These are phyloP conservation scores for Penicillium salamii DNA, from an alignment of 495 filamentous ascomycete species.

Conservation along the genomic window DNA sequence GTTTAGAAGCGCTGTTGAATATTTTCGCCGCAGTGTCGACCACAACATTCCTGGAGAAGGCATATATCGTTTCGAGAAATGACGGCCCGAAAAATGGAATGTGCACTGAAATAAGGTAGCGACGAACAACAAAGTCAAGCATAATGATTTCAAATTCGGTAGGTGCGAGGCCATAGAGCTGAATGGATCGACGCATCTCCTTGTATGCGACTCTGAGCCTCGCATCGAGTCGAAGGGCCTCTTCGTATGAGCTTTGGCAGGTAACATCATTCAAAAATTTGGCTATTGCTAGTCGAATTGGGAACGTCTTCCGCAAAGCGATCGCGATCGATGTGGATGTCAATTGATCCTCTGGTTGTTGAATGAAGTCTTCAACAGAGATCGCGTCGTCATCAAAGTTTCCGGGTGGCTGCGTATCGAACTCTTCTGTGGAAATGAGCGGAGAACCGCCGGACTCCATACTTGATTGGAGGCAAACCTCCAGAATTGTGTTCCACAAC, in stretches of 20 bases:
- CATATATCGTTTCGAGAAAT: slow-evolving; percentile 39
- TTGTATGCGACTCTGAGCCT: slow-evolving; percentile 36
- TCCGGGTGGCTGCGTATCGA: slow-evolving; percentile 51
- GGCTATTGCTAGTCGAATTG: slow-evolving; percentile 43
- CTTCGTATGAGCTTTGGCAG: slow-evolving; percentile 32
- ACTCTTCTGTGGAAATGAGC: slow-evolving; percentile 47
- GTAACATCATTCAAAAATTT: slow-evolving; percentile 46
- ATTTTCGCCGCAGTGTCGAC: slow-evolving; percentile 51
- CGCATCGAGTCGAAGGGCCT: slow-evolving; percentile 34
- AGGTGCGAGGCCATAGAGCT: slow-evolving; percentile 21
- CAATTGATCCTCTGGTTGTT: slow-evolving; percentile 33
- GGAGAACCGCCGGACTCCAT: slow-evolving; percentile 51
- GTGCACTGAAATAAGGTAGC: slow-evolving; percentile 48
- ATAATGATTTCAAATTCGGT: slow-evolving; percentile 35
- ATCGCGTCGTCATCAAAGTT: slow-evolving; percentile 46
- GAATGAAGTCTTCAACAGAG: slow-evolving; percentile 21
- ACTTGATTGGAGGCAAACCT: slow-evolving; percentile 51
- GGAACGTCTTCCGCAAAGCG: slow-evolving; percentile 44
- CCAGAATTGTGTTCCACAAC: slow-evolving; percentile 60
- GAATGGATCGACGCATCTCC: slow-evolving; percentile 31
- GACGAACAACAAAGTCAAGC: slow-evolving; percentile 44
- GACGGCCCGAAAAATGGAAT: slow-evolving; percentile 42
- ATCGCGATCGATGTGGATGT: slow-evolving; percentile 45
- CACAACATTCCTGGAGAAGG: slow-evolving; percentile 46
- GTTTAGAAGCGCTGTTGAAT: slow-evolving; percentile 33